Evolutionary conservation across 768 basidiomycete genomes (phyloP).

Genomic region (Glaciozyma antarctica): DNA sequence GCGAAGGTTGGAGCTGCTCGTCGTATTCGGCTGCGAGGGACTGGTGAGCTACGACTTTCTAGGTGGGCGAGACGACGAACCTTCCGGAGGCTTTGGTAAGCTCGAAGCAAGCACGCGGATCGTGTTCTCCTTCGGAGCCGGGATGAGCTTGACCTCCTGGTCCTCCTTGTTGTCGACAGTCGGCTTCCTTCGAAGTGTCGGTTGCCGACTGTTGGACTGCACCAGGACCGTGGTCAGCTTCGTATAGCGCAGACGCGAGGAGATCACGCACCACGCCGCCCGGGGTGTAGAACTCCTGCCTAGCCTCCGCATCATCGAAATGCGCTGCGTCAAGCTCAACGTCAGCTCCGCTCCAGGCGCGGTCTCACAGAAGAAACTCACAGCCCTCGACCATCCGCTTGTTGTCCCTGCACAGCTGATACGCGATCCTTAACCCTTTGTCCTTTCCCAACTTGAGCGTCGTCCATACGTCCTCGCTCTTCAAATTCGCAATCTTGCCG

Average conservation of each 20-base stretch:
- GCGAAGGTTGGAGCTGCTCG: neutral
- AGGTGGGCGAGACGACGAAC: neutral
- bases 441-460: constrained; percentile 66
- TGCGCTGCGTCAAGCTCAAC: constrained; percentile 14
- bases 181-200: constrained; percentile 17
- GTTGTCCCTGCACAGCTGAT: constrained; percentile 85
- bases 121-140: constrained; percentile 44
- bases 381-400: constrained; percentile 69
- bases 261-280: constrained; percentile 17
- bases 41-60: neutral
- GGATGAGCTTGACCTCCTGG: constrained; percentile 54
- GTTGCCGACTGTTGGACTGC: constrained; percentile 22
- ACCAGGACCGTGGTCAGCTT: no score
- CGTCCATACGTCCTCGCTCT: constrained; percentile 78
- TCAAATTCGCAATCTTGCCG: constrained; percentile 59
- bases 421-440: constrained; percentile 92
- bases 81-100: constrained; percentile 6
- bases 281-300: constrained; percentile 21
- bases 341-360: neutral
- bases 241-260: neutral
- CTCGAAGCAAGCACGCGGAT: constrained; percentile 38
- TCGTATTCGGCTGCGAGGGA: constrained; percentile 8
- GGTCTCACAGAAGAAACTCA: constrained; percentile 44
- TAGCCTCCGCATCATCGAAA: constrained; percentile 29
- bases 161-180: constrained; percentile 8